Evolutionary conservation across 176 grass and related monocot genomes (phyloP).

Genomic region (Oryza coarctata): DNA sequence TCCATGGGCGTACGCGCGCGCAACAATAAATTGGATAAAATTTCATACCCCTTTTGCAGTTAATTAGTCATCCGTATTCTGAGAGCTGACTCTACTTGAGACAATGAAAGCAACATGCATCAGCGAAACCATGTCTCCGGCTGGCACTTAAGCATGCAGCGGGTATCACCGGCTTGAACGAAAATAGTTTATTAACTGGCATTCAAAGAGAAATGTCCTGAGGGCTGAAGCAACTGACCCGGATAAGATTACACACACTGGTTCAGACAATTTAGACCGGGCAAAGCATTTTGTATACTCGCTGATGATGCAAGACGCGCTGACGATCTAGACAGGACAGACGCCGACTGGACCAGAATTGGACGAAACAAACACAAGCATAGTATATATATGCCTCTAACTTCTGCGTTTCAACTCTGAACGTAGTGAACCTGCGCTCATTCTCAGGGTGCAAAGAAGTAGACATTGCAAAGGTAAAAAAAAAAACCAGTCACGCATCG

Average conservation of each 20-base stretch:
- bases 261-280: neutral
- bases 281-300: neutral
- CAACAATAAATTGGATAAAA: neutral
- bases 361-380: neutral
- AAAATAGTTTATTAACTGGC: neutral
- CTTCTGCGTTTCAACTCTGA: neutral
- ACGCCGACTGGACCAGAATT: neutral
- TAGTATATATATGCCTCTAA: neutral
- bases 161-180: neutral
- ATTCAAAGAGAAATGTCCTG: neutral
- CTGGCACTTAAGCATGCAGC: neutral
- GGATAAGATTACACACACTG: neutral
- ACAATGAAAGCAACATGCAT: slow-evolving; percentile 15
- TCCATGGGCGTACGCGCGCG: neutral
- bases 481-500: too few relatives aligned
- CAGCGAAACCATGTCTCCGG: neutral
- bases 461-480: too few relatives aligned
- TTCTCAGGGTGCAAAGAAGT: neutral
- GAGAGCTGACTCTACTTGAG: neutral
- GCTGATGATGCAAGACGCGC: neutral
- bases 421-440: neutral
- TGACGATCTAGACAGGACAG: neutral
- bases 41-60: neutral
- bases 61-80: neutral
- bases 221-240: neutral